phyloP scores from a whole-genome alignment of 2,329 filamentous ascomycete species.

The Apiospora pterosperma region DNA sequence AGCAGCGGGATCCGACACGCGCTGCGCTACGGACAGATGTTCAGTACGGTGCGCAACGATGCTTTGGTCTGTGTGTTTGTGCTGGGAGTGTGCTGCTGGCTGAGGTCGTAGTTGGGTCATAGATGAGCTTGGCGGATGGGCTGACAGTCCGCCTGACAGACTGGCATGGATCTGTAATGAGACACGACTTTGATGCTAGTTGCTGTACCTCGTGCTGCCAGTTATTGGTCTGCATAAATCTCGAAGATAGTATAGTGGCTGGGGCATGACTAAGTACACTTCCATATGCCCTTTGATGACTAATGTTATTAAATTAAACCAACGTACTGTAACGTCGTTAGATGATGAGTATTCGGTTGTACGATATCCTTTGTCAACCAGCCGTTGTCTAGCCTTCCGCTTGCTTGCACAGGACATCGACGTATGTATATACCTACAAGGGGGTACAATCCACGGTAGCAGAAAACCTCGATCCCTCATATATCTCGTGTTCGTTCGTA shows the following conservation, averaged over 20 bases:
- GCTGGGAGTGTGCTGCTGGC: constrained; percentile 56
- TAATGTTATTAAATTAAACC: not conserved
- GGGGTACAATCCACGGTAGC: not conserved
- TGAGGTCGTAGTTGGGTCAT: constrained; percentile 23
- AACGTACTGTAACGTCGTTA: not conserved
- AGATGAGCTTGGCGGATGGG: not conserved
- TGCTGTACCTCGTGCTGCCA: not conserved
- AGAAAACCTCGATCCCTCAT: not conserved
- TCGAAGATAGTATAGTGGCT: not conserved
- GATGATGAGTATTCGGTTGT: not conserved
- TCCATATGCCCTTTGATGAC: not conserved
- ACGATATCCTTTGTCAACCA: not conserved
- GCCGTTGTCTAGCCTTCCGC: not conserved
- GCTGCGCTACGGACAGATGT: constrained; percentile 67
- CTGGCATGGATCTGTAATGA: not conserved
- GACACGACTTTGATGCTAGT: not conserved
- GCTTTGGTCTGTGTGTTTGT: constrained; percentile 72
- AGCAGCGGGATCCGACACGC: constrained; percentile 58
- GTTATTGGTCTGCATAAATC: not conserved
- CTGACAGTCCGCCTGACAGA: not conserved
- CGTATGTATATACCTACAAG: not conserved
- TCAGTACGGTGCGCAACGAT: constrained; percentile 67
- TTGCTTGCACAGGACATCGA: no score
- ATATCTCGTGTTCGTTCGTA: not conserved
- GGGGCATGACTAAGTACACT: not conserved